Evolutionary conservation across 2,329 filamentous ascomycete genomes (phyloP), one percentile per base, ranked within the genome.

Genomic region (Aaosphaeria pasadenensis): DNA sequence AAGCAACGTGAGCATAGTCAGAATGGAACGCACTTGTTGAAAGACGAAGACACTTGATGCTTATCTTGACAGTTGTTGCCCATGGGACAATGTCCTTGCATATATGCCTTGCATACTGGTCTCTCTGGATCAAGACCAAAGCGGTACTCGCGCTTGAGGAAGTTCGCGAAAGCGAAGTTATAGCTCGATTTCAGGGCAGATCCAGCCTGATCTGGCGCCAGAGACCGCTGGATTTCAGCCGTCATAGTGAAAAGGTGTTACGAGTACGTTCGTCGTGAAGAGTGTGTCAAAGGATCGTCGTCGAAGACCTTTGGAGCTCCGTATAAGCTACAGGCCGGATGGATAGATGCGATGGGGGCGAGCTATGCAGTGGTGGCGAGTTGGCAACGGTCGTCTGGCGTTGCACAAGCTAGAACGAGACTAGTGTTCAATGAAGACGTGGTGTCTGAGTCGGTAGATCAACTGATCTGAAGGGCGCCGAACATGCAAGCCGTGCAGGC

Each of bases 21-120:
- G 33, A 43, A 24, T n/a, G 9, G 11, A 36, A 74, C 69, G 44
- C 57, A 76, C 66, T 82, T 88, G 74, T 87, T 89, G 69, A 87
- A 87, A 32, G 84, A 84, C 38, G 76, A 76, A 28, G 75, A 71
- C 5, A 75, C 69, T 50, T 75, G 76, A 76, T 97, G 92, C 44
- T 90, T 88, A 71, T 97, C 91, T 1, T 90, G 84, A 70, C 94
- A 97, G 47, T 83, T 80, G 52, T 87, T 84, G 36, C 91, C 92
- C 53, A 91, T 81, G 1, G 91, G 90, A 66, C 94, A 97, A 73
- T 91, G 87, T 39, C 90, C 91, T 52, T 89, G 82, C 51, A 88
- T 80, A 75, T 90, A 96, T 51, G 91, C 86, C 66, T 88, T 89
- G 77, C 94, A 97, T 66, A 88, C 78, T 39, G 91, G 89, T 0